These are phyloP conservation scores for Xerocomus nothofagi DNA, from an alignment of 1,284 basidiomycete species.

Conservation along the genomic window DNA sequence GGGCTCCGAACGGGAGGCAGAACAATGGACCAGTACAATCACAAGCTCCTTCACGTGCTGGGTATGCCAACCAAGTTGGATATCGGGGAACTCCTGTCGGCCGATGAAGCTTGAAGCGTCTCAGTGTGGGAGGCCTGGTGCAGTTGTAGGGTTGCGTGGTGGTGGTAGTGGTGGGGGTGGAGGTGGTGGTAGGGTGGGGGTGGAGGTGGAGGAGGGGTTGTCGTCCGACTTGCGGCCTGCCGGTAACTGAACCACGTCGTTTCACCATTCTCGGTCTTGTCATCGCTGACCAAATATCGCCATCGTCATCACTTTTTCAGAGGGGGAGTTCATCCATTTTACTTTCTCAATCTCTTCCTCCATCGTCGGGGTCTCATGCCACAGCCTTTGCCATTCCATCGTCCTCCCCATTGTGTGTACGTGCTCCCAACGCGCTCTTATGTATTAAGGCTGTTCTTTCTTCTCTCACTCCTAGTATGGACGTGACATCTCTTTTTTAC, in stretches of 20 bases:
- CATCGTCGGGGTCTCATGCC: constrained; percentile 9
- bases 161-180: neutral
- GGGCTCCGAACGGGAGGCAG: constrained; percentile 30
- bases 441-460: constrained; percentile 32
- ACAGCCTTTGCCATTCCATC: constrained; percentile 9
- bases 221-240: constrained; percentile 16
- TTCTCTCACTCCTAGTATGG: constrained; percentile 21
- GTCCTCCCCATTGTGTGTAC: constrained; percentile 17
- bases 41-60: constrained; percentile 22
- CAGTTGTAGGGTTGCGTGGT: neutral
- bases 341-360: constrained; percentile 13
- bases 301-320: constrained; percentile 8
- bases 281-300: constrained; percentile 15
- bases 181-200: neutral
- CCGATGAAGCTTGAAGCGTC: constrained; percentile 30
- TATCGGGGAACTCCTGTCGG: constrained; percentile 32
- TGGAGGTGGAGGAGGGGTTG: constrained; percentile 2
- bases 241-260: constrained; percentile 13
- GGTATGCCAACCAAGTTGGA: constrained; percentile 26
- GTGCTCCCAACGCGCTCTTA: constrained; percentile 26
- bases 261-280: constrained; percentile 19
- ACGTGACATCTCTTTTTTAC: constrained; percentile 18
- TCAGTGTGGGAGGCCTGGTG: neutral
- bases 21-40: constrained; percentile 25
- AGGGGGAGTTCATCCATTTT: constrained; percentile 12